Conservation (phyloP, 2,329 filamentous ascomycete species). For the Didymella glomerata region DNA sequence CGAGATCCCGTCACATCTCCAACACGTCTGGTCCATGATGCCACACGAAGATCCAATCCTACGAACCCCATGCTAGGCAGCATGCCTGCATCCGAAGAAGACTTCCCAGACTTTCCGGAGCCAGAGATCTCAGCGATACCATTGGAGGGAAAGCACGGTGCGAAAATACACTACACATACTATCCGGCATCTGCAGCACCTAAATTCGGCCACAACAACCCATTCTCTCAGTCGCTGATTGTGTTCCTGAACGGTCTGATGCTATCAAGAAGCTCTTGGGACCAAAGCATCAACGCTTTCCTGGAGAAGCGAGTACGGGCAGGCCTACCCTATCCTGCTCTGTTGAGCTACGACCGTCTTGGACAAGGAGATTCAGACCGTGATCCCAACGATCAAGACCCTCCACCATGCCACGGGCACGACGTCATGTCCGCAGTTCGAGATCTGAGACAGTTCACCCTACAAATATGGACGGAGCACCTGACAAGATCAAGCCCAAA, state of each 20-base stretch:
- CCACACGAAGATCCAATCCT: conserved; percentile 7
- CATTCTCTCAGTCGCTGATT: conserved; percentile 50
- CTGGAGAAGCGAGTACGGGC: conserved; percentile 36
- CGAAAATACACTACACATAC: conserved; percentile 47
- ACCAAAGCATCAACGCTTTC: conserved; percentile 44
- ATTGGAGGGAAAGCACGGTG: conserved; percentile 42
- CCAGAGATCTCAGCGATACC: conserved; percentile 40
- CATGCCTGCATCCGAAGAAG: conserved; percentile 39
- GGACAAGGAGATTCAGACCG: conserved; percentile 64
- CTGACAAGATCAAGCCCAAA: conserved; percentile 47
- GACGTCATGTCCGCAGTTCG: conserved; percentile 55
- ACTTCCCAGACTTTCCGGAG: conserved; percentile 40
- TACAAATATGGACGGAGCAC: conserved; percentile 52
- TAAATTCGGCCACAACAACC: conserved; percentile 36
- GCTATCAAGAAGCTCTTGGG: conserved; percentile 53
- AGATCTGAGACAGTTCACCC: conserved; percentile 58
- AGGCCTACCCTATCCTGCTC: conserved; percentile 48
- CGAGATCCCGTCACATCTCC: conserved; percentile 8
- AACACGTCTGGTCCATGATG: conserved; percentile 16
- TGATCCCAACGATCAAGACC: conserved; percentile 52
- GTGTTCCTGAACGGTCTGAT: conserved; percentile 58
- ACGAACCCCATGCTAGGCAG: conserved; percentile 18
- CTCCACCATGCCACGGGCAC: conserved; percentile 56
- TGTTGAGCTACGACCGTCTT: conserved; percentile 67
- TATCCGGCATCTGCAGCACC: conserved; percentile 41